Percentiles rank a stretch among this genome's conserved stretches.
Conservation (phyloP, 768 basidiomycete genomes). For the Cyclocybe aegerita region DNA sequence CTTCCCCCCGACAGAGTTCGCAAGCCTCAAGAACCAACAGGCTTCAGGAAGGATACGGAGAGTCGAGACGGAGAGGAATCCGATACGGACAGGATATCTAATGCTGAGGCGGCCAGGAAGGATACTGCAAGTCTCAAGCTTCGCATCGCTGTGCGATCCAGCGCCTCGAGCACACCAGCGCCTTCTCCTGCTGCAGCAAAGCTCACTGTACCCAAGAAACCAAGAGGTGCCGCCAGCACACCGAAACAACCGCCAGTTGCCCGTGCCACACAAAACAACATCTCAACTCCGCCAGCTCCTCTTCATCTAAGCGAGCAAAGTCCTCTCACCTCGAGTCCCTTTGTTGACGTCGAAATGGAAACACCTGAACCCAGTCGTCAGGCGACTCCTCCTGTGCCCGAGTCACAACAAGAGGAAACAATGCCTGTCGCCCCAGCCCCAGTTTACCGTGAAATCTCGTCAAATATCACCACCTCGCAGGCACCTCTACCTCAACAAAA, state of each 20-base stretch:
- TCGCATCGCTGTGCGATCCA: constrained; percentile 23
- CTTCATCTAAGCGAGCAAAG: constrained; percentile 5
- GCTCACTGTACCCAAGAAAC: constrained; percentile 22
- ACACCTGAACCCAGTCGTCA: constrained; percentile 8
- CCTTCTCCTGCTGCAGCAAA: constrained; percentile 23
- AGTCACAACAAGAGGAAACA: background rate
- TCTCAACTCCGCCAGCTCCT: constrained; percentile 4
- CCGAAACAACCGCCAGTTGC: constrained; percentile 14
- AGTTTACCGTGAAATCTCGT: background rate
- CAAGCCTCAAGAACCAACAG: constrained; percentile 31
- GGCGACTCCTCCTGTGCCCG: constrained; percentile 2
- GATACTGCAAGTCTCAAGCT: constrained; percentile 35
- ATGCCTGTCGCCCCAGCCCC: constrained; percentile 1
- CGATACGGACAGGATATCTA: constrained; percentile 14
- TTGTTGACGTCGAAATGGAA: constrained; percentile 16
- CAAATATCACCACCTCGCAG: background rate
- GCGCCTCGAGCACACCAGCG: constrained; percentile 20
- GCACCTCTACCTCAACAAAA: background rate
- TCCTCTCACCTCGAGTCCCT: constrained; percentile 6
- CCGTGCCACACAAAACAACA: constrained; percentile 3
- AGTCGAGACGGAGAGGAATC: constrained; percentile 18
- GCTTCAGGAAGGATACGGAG: constrained; percentile 6
- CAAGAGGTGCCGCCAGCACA: constrained; percentile 12
- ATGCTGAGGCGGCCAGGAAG: constrained; percentile 16
- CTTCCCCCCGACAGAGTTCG: constrained; percentile 62